phyloP scores from a whole-genome alignment of 106 monocot genomes.

The Triglochin maritima region DNA sequence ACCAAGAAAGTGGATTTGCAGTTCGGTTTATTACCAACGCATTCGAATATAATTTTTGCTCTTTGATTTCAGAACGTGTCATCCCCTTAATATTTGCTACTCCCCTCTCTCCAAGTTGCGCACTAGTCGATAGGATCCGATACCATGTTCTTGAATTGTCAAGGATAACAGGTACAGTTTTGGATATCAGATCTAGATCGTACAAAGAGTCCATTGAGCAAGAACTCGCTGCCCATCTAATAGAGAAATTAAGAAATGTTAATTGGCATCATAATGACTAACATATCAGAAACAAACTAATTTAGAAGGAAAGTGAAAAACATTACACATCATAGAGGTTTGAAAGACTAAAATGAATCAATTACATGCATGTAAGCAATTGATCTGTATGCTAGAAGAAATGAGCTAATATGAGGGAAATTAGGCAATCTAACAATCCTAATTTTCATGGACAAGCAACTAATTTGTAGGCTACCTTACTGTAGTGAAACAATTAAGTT shows the following conservation, averaged over 20 bases:
- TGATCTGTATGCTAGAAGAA: no score
- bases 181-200: conserved; percentile 72
- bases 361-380: no score
- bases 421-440: no score
- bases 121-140: conserved; percentile 48
- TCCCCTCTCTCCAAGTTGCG: conserved; percentile 56
- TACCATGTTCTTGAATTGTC: conserved; percentile 87
- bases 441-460: no score
- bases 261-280: neutral
- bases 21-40: conserved; percentile 82
- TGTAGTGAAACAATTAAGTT: no score
- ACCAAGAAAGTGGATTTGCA: conserved; percentile 94
- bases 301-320: no score
- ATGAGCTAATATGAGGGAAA: no score
- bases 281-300: neutral
- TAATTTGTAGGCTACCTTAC: no score
- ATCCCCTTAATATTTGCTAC: conserved; percentile 35
- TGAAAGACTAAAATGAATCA: no score
- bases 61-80: conserved; percentile 50
- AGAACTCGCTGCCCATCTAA: conserved; percentile 83
- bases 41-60: conserved; percentile 38
- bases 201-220: conserved; percentile 93
- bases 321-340: no score
- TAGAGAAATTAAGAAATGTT: neutral
- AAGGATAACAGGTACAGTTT: conserved; percentile 65